Evolutionary conservation across 164 flowering plant species (phyloP).

Genomic region (Taxillus chinensis): DNA sequence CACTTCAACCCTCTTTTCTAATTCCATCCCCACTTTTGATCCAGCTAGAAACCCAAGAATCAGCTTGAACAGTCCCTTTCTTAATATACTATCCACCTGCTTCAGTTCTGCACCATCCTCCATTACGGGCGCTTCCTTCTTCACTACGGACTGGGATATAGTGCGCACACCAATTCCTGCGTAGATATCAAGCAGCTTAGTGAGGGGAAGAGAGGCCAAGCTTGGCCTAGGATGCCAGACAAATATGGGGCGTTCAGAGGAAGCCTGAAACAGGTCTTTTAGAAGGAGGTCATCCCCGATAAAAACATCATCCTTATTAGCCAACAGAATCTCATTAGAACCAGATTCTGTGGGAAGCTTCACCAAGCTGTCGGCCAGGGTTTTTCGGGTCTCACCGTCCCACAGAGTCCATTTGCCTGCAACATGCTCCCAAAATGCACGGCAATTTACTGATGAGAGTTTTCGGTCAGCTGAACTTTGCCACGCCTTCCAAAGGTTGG

Average conservation of each 20-base stretch:
- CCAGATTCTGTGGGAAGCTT: slow-evolving; percentile 39
- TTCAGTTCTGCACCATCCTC: slow-evolving; percentile 9
- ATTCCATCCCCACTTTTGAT: slow-evolving; percentile 26
- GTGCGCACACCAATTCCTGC: slow-evolving; percentile 35
- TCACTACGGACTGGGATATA: slow-evolving; percentile 35
- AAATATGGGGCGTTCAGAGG: slow-evolving; percentile 29
- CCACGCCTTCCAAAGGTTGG: slow-evolving; percentile 53
- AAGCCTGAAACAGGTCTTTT: slow-evolving; percentile 34
- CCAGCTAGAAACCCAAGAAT: slow-evolving; percentile 45
- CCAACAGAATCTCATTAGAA: slow-evolving; percentile 18
- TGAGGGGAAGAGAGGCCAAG: slow-evolving; percentile 21
- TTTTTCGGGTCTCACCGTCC: slow-evolving; percentile 10
- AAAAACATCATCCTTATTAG: slow-evolving; percentile 42
- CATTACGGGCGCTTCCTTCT: slow-evolving; percentile 20
- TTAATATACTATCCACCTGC: slow-evolving; percentile 4
- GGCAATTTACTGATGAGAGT: slow-evolving; percentile 34
- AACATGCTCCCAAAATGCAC: slow-evolving; percentile 45
- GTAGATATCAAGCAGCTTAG: slow-evolving; percentile 31
- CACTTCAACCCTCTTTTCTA: slow-evolving; percentile 27
- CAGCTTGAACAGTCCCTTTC: slow-evolving; percentile 28
- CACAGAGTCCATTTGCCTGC: slow-evolving; percentile 18
- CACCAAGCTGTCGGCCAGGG: slow-evolving; percentile 17
- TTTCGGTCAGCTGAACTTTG: slow-evolving; percentile 17
- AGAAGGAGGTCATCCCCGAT: slow-evolving; percentile 55
- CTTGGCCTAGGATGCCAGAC: slow-evolving; percentile 55